Evolutionary conservation across 2,329 filamentous ascomycete genomes (phyloP).

Genomic region (Calonectria multiphialidica): DNA sequence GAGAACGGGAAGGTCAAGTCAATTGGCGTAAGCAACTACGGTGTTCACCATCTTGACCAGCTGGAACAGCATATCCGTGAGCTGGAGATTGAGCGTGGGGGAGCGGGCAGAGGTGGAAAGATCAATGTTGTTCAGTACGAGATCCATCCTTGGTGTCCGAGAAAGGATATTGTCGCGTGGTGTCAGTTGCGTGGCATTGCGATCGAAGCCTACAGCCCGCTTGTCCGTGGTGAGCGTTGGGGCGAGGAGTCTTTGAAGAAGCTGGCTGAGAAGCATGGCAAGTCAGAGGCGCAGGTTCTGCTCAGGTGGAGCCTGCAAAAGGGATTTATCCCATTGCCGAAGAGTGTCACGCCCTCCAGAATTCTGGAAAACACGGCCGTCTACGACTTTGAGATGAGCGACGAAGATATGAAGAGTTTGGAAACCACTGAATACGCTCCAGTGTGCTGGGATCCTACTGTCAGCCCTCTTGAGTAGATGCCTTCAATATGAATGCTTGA

Average conservation of each 20-base stretch:
- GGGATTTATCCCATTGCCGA: conserved; percentile 74
- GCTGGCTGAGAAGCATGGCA: conserved; percentile 69
- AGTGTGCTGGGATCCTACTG: background rate
- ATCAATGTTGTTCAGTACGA: conserved; percentile 57
- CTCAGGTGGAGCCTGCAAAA: conserved; percentile 78
- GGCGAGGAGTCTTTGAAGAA: conserved; percentile 67
- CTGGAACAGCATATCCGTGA: conserved; percentile 76
- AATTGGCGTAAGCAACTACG: conserved; percentile 81
- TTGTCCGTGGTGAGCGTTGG: conserved; percentile 46
- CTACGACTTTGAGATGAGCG: conserved; percentile 67
- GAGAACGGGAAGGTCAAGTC: conserved; percentile 70
- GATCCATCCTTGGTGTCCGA: conserved; percentile 76
- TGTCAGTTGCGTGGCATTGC: conserved; percentile 84
- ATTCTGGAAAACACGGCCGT: conserved; percentile 72
- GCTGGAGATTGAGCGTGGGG: conserved; percentile 65
- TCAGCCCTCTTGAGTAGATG: background rate
- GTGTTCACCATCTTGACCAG: conserved; percentile 75
- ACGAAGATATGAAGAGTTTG: conserved; percentile 64
- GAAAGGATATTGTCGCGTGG: conserved; percentile 48
- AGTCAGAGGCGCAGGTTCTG: conserved; percentile 72
- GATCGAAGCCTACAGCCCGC: conserved; percentile 51
- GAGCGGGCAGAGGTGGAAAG: background rate
- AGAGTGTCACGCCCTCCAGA: conserved; percentile 70
- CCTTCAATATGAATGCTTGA: background rate
- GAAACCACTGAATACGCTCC: background rate